Conservation (phyloP, 1,284 basidiomycete genomes). For the Clitocybe nebularis region DNA sequence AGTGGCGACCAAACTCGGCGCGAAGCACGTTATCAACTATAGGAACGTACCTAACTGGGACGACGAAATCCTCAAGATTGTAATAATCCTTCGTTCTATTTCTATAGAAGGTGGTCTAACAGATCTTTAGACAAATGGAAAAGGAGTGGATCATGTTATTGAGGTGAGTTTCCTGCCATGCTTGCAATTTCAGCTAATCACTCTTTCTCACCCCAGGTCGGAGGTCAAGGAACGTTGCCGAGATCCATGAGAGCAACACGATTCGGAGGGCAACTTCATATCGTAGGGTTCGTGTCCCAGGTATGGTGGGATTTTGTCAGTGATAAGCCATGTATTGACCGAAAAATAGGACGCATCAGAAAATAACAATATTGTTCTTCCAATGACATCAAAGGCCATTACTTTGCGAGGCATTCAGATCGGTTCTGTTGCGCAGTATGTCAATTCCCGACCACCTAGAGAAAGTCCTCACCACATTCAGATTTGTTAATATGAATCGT, state of each 20-base stretch:
- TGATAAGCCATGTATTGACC: not conserved
- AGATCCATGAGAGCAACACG: conserved; percentile 40
- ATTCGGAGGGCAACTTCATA: conserved; percentile 42
- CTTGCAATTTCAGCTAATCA: not conserved
- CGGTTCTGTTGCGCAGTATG: conserved; percentile 5
- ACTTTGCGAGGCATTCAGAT: conserved; percentile 1
- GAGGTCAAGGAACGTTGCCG: conserved; percentile 46
- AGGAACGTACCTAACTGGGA: conserved; percentile 52
- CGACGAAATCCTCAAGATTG: conserved; percentile 43
- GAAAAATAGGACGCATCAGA: conserved; percentile 11
- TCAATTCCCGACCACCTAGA: not conserved
- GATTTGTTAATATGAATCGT: conserved; percentile 44
- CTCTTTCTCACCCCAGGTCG: conserved; percentile 29
- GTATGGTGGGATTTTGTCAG: conserved; percentile 16
- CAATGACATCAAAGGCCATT: not conserved
- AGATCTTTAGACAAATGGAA: conserved; percentile 37
- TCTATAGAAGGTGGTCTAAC: no score
- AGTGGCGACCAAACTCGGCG: conserved; percentile 42
- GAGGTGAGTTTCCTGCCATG: conserved; percentile 34
- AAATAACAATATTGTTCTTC: not conserved
- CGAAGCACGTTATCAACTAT: conserved; percentile 56
- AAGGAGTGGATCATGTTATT: conserved; percentile 55
- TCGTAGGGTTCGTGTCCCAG: conserved; percentile 44
- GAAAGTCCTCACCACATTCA: not conserved
- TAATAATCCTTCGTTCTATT: no score